phyloP scores from a whole-genome alignment of 331 rosid genomes.

The Prunus yedoensis region DNA sequence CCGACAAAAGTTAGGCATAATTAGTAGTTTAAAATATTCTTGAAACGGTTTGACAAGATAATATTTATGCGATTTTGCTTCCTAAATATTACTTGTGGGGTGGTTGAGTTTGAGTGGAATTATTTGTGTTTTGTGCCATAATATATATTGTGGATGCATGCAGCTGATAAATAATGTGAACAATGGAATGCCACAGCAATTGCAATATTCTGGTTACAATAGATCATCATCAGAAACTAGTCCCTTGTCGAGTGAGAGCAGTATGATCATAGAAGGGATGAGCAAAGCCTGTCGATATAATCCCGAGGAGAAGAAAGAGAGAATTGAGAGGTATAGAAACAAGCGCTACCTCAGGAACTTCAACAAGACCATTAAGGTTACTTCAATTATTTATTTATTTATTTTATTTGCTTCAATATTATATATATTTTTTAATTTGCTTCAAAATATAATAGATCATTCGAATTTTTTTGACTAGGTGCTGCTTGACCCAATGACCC shows the following conservation, averaged over 20 bases:
- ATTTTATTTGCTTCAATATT: not conserved
- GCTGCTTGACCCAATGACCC: constrained; percentile 1
- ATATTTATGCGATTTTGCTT: no score
- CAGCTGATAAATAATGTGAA: constrained; percentile 42
- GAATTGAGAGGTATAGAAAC: constrained; percentile 78
- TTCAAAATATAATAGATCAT: not conserved
- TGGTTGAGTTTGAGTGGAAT: not conserved
- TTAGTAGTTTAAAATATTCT: no score
- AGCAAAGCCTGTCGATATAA: constrained; percentile 71
- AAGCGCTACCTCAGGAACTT: constrained; percentile 88
- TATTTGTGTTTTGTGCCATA: not conserved
- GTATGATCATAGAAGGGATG: constrained; percentile 87
- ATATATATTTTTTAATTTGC: not conserved
- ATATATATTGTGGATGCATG: constrained; percentile 2
- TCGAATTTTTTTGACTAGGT: not conserved
- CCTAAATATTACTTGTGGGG: not conserved
- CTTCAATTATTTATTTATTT: not conserved
- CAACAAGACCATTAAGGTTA: constrained; percentile 89
- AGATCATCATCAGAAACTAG: constrained; percentile 59
- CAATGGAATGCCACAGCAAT: constrained; percentile 16
- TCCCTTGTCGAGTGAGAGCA: constrained; percentile 67
- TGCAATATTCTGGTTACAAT: constrained; percentile 8
- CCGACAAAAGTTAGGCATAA: no score
- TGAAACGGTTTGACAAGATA: not conserved
- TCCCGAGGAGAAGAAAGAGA: constrained; percentile 82